These are phyloP conservation scores for Verticillium nonalfalfae DNA, from an alignment of 2,329 filamentous ascomycete species.

Conservation along the genomic window DNA sequence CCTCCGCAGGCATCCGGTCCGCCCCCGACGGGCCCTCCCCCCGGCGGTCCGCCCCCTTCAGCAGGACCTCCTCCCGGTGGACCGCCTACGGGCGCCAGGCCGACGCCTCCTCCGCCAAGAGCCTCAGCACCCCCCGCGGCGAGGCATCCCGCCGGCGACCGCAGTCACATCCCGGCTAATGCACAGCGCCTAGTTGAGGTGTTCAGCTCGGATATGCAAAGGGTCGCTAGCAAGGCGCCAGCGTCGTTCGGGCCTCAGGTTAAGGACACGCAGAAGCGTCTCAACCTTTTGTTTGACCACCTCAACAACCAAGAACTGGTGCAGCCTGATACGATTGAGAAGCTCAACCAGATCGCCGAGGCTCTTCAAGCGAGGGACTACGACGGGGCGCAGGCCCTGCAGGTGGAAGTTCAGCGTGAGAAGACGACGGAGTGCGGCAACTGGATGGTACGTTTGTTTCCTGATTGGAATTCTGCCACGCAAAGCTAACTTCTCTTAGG, in stretches of 20 bases:
- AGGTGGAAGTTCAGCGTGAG: constrained; percentile 69
- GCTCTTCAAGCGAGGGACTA: constrained; percentile 66
- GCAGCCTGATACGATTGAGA: constrained; percentile 68
- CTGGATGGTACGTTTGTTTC: constrained; percentile 68
- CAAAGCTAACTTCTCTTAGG: constrained; percentile 45
- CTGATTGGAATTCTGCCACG: background rate
- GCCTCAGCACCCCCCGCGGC: constrained; percentile 46
- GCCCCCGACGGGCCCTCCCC: constrained; percentile 25
- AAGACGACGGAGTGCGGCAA: constrained; percentile 76
- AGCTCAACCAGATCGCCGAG: constrained; percentile 57
- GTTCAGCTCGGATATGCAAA: constrained; percentile 77
- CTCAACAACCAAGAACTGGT: constrained; percentile 92
- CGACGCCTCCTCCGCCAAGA: constrained; percentile 40
- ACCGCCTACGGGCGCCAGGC: constrained; percentile 17
- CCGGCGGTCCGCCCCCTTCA: constrained; percentile 33
- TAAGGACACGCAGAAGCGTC: constrained; percentile 86
- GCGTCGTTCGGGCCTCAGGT: constrained; percentile 83
- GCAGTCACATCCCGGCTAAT: constrained; percentile 75
- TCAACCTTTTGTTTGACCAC: constrained; percentile 93
- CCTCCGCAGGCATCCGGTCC: constrained; percentile 21
- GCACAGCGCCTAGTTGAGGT: constrained; percentile 78
- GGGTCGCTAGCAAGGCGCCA: constrained; percentile 80
- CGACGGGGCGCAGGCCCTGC: constrained; percentile 58
- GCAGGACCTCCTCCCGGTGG: constrained; percentile 1
- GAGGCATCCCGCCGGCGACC: constrained; percentile 77